These are phyloP conservation scores for Thelonectria rubi DNA, from an alignment of 2,329 filamentous ascomycete species.

Conservation along the genomic window DNA sequence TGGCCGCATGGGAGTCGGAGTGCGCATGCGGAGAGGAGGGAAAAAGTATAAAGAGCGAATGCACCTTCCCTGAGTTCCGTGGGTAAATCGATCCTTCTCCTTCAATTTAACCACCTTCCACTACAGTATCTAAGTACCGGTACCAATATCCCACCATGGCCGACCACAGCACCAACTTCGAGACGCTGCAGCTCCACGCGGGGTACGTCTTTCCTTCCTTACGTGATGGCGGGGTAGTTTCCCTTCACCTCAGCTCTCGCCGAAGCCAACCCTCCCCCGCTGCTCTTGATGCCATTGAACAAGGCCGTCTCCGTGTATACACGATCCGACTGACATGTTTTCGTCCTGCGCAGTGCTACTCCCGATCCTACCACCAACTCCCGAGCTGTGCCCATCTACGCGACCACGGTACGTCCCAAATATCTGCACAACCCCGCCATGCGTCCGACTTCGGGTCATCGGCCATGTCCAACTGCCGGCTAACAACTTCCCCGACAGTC, in stretches of 20 bases:
- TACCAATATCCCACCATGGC: conserved; percentile 43
- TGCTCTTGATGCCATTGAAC: conserved; percentile 4
- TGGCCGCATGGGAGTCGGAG: neutral
- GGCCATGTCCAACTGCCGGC: conserved; percentile 1
- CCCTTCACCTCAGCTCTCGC: neutral
- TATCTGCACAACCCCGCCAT: conserved; percentile 4
- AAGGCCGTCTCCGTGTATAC: conserved; percentile 2
- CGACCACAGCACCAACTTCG: conserved; percentile 71
- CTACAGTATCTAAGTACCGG: too few species aligned
- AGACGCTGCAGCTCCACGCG: conserved; percentile 87
- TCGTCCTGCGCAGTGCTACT: conserved; percentile 67
- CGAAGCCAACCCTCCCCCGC: neutral
- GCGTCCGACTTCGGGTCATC: conserved; percentile 2
- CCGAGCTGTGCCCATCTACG: conserved; percentile 94
- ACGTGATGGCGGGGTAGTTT: conserved; percentile 30
- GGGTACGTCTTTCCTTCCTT: conserved; percentile 63
- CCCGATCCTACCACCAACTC: conserved; percentile 85
- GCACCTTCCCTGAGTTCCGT: conserved; percentile 16
- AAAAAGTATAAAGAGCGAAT: conserved; percentile 40
- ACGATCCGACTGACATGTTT: conserved; percentile 24
- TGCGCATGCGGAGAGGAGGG: neutral
- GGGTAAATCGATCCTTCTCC: neutral
- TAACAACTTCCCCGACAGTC: conserved; percentile 57
- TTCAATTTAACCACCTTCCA: too few species aligned
- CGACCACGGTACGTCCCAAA: conserved; percentile 69